Evolutionary conservation across 169 alveolate genomes (phyloP).

Genomic region (Theileria orientalis): DNA sequence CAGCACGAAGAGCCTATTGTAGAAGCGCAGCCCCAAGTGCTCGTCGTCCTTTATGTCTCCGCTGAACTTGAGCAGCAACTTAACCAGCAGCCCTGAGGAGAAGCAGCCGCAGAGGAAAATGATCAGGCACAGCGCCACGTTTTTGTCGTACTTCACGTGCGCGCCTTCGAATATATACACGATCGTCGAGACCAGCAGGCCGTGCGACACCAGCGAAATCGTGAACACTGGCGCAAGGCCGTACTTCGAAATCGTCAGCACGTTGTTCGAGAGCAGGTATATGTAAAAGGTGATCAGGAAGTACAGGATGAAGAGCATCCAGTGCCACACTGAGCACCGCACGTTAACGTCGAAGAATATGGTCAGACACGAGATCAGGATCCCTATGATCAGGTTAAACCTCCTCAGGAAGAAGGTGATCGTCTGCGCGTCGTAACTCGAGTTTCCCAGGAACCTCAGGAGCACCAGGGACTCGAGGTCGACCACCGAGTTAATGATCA

Average conservation of each 20-base stretch:
- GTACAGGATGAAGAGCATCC: conserved; percentile 6
- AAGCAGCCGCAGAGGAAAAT: not conserved
- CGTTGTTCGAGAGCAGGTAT: not conserved
- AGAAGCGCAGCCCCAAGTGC: not conserved
- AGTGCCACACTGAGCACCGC: conserved; percentile 7
- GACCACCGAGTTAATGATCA: conserved; percentile 20
- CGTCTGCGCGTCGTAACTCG: conserved; percentile 16
- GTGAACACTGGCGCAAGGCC: conserved; percentile 1
- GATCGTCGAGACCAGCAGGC: not conserved
- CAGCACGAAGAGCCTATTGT: conserved; percentile 1
- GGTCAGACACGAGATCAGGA: not conserved
- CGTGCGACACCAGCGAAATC: conserved; percentile 12
- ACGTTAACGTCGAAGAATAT: not conserved
- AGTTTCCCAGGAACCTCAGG: conserved; percentile 14
- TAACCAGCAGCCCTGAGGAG: conserved; percentile 1
- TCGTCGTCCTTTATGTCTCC: not conserved
- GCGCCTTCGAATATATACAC: conserved; percentile 17
- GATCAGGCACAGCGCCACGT: not conserved
- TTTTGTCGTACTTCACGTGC: not conserved
- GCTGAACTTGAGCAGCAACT: not conserved
- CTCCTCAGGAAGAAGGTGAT: conserved; percentile 17
- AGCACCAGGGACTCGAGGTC: conserved; percentile 8
- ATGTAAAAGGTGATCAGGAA: not conserved
- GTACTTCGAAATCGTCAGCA: conserved; percentile 2
- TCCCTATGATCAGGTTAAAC: conserved; percentile 10